A percentile compares a stretch with the other conserved stretches of the same genome.
phyloP scores from a whole-genome alignment of 2,329 filamentous ascomycete genomes.

The Calonectria hawksworthii region DNA sequence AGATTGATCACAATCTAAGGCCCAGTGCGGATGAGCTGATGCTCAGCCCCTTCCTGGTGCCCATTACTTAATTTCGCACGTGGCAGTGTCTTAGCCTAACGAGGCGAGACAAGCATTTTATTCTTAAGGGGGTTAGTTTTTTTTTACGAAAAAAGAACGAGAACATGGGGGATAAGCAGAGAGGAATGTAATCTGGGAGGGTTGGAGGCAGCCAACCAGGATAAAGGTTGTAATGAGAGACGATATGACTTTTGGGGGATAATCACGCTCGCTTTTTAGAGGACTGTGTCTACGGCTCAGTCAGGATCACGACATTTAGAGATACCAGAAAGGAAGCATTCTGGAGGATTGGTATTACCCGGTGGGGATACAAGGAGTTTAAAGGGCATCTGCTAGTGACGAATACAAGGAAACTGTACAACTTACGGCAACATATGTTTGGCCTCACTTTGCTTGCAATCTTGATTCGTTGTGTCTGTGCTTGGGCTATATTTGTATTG shows the following conservation, averaged over 20 bases:
- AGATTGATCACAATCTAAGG: conserved; percentile 93
- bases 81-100: conserved; percentile 1
- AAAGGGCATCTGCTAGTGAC: conserved; percentile 11
- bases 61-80: conserved; percentile 65
- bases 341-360: conserved; percentile 25
- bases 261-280: conserved; percentile 44
- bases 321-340: conserved; percentile 34
- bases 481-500: neutral
- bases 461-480: neutral
- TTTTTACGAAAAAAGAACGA: neutral
- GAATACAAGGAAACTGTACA: conserved; percentile 12
- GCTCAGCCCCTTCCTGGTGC: conserved; percentile 83
- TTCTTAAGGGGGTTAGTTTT: neutral
- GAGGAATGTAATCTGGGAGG: conserved; percentile 6
- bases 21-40: conserved; percentile 94
- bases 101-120: neutral
- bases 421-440: neutral
- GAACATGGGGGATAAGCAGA: neutral
- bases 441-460: neutral
- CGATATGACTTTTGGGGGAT: conserved; percentile 40
- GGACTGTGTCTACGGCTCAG: conserved; percentile 33
- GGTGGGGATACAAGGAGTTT: conserved; percentile 41
- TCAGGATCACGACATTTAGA: conserved; percentile 38
- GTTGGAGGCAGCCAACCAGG: conserved; percentile 2
- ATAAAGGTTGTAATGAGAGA: conserved; percentile 19